Base-by-base conservation (phyloP, 805 yeast species). In the Kodamaea neixiangensis region DNA sequence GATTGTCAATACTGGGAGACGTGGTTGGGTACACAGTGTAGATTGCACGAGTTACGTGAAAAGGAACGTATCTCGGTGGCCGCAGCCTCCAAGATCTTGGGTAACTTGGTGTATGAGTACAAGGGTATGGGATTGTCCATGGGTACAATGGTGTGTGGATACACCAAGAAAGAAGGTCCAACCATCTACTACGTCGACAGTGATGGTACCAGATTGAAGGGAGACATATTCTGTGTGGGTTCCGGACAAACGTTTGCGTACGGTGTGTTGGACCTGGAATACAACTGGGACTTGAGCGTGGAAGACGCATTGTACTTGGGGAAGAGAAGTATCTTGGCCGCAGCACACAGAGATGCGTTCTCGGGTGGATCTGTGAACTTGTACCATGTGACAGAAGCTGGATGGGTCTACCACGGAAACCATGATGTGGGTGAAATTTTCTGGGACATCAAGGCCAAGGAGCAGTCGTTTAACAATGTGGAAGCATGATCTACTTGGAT, bases 1-100 rank as follows among this genome's bases (percentile, higher is more conserved):
- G 99, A 94, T 73, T 94, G 99, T 78, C 99, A 94, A 71, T 94
- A 79, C 72, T 94, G 99, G 99, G 98, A 94, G 74, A 89, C 97
- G 34, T 94, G 98, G 98, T 80, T 94, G 54, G 99, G 99, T 55
- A 77, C 96, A 14, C 97, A 94, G 73, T 93, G 98, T 76, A 79
- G 99, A 64, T 73, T 94, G 62, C 96, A 92, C 69, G 99, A 94
- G 70, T 79, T 94, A 63, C 82, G 97, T 66, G 94, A 93, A 69
- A 92, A 93, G 72, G 93, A 91, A 72, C 82, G 99, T 62, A 94
- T 94, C 58, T 83, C 94, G 4, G 98, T 93, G 35, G 94, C 97
- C 29, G 97, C 98, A 9, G 98, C 99, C 7, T 89, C 96, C 25
- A 94, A 94, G 75, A 92, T 94, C 56, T 78, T 94, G 63, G 78